A percentile compares a stretch with the other conserved stretches of the same genome.
phyloP scores from a whole-genome alignment of 495 filamentous ascomycete species.

The Aspergillus cavernicola region DNA sequence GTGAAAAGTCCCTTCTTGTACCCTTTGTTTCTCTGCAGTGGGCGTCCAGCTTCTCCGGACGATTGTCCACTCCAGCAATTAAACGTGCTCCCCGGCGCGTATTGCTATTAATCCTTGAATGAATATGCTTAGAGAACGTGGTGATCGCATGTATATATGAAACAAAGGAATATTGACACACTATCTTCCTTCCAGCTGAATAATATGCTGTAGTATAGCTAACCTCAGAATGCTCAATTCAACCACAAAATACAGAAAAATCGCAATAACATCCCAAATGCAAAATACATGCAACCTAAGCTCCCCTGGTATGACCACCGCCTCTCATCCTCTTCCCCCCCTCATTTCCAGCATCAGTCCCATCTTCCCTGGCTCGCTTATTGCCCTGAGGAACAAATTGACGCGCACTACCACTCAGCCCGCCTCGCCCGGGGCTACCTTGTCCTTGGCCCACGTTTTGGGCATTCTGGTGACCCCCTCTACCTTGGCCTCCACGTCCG shows the following conservation, averaged over 20 bases:
- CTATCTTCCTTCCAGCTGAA: no score
- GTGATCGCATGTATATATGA: no score
- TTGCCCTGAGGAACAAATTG: slow-evolving; percentile 63
- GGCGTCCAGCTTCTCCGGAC: no score
- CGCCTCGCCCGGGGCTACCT: slow-evolving; percentile 33
- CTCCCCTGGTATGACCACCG: slow-evolving; percentile 38
- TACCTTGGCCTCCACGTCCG: slow-evolving; percentile 37
- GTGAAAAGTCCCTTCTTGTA: no score
- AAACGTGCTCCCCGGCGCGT: no score
- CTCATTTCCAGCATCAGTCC: slow-evolving; percentile 38
- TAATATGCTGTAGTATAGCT: no score
- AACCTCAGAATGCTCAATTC: no score
- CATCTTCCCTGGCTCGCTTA: slow-evolving; percentile 63
- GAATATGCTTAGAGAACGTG: no score
- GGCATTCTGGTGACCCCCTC: slow-evolving; percentile 43
- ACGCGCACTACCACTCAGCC: slow-evolving; percentile 50
- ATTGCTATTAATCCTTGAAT: no score
- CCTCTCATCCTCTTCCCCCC: slow-evolving; percentile 54
- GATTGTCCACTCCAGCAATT: no score
- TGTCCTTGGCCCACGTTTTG: slow-evolving; percentile 29
- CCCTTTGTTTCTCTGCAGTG: no score
- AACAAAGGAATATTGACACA: no score
- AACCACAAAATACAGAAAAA: slow-evolving; percentile 12
- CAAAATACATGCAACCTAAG: slow-evolving; percentile 17
- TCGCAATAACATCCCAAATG: slow-evolving; percentile 13